Evolutionary conservation across 2,329 filamentous ascomycete genomes (phyloP).

Genomic region (Diatrype stigma): DNA sequence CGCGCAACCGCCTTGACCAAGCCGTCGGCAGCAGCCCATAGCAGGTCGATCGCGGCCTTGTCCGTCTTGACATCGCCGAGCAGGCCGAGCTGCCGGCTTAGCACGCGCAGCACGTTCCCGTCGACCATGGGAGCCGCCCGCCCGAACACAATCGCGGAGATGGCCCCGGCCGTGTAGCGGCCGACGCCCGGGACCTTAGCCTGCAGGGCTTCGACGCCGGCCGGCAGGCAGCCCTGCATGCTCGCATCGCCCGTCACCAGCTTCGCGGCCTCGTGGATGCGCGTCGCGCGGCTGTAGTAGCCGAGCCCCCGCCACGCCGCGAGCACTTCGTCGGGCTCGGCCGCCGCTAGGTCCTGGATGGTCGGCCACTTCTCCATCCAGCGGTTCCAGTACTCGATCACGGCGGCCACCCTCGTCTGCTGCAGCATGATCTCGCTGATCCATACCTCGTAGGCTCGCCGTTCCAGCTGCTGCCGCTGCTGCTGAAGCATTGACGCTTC

Average conservation of each 20-base stretch:
- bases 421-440: conserved; percentile 66
- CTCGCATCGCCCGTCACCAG: conserved; percentile 39
- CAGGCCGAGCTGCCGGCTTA: conserved; percentile 57
- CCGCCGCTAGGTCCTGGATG: conserved; percentile 50
- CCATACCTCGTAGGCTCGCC: conserved; percentile 61
- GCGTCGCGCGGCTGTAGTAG: conserved; percentile 60
- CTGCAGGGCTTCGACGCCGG: conserved; percentile 40
- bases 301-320: conserved; percentile 57
- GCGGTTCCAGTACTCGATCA: conserved; percentile 59
- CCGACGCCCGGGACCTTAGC: conserved; percentile 56
- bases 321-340: conserved; percentile 52
- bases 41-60: conserved; percentile 44
- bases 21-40: conserved; percentile 56
- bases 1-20: conserved; percentile 48
- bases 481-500: neutral
- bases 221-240: conserved; percentile 47
- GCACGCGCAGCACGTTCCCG: conserved; percentile 58
- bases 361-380: conserved; percentile 61
- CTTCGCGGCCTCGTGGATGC: conserved; percentile 54
- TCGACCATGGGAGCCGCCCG: conserved; percentile 57
- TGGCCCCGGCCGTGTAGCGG: conserved; percentile 58
- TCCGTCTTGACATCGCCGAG: conserved; percentile 54
- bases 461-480: conserved; percentile 39
- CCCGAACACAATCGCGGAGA: conserved; percentile 60
- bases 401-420: conserved; percentile 59